A percentile compares a stretch with the other conserved stretches of the same genome.
Conservation (phyloP, 1,284 basidiomycete genomes). For the Ustilago nuda region DNA sequence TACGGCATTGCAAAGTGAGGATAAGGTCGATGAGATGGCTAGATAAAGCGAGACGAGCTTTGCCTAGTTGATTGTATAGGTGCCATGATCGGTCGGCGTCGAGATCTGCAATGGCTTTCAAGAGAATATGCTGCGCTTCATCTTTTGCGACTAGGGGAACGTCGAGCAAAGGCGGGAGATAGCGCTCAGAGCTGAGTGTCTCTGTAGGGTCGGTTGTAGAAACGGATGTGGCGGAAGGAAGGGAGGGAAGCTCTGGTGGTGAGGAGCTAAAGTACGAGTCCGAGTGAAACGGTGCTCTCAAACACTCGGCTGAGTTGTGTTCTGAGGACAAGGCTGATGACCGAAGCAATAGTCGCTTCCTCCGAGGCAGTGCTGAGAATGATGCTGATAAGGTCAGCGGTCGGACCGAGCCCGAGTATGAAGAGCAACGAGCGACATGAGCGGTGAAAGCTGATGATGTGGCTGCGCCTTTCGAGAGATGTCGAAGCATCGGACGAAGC, state of each 20-base stretch:
- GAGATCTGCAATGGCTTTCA: constrained; percentile 20
- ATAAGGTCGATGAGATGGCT: constrained; percentile 24
- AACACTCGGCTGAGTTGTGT: not conserved
- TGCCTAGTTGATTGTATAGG: constrained; percentile 32
- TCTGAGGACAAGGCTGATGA: not conserved
- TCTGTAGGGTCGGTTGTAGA: not conserved
- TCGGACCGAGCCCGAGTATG: not conserved
- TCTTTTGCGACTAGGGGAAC: constrained; percentile 14
- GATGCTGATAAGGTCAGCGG: not conserved
- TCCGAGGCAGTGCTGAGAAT: not conserved
- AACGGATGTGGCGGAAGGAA: not conserved
- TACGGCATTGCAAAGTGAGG: constrained; percentile 39
- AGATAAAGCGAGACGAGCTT: constrained; percentile 13
- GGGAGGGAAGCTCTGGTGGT: constrained; percentile 14
- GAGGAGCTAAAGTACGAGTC: constrained; percentile 34
- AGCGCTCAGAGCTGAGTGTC: constrained; percentile 16
- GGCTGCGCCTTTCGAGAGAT: constrained; percentile 35
- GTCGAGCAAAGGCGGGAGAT: constrained; percentile 31
- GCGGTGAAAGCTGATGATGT: constrained; percentile 7
- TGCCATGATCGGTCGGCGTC: constrained; percentile 39
- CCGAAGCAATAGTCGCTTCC: not conserved
- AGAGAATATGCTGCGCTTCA: constrained; percentile 18
- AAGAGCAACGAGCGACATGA: not conserved
- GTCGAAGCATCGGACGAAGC: constrained; percentile 35
- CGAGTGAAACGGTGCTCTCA: constrained; percentile 10